phyloP scores from a whole-genome alignment of 768 basidiomycete genomes.

The Tricholoma matsutake region DNA sequence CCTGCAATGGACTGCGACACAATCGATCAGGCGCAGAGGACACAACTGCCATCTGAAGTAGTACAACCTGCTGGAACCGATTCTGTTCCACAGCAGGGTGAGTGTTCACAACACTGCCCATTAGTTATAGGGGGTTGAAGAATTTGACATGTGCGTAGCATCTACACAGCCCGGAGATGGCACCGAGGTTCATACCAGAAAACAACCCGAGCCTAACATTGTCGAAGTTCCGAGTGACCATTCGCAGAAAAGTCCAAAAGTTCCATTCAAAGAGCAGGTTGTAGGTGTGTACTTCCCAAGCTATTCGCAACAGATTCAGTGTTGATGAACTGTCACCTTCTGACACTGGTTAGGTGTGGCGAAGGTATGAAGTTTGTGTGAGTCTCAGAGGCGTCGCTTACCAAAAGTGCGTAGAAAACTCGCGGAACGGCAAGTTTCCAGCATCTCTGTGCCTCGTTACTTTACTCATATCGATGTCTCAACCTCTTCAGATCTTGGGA shows the following conservation, averaged over 20 bases:
- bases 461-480: neutral
- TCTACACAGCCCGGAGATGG: slow-evolving; percentile 36
- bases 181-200: slow-evolving; percentile 24
- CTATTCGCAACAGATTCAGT: slow-evolving; percentile 4
- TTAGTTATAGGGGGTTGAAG: too few species aligned
- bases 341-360: slow-evolving; percentile 24
- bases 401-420: slow-evolving; percentile 29
- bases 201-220: slow-evolving; percentile 18
- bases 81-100: slow-evolving; percentile 38
- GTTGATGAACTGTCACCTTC: neutral
- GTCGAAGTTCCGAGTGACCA: slow-evolving; percentile 1
- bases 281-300: slow-evolving; percentile 37
- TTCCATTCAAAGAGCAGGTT: slow-evolving; percentile 59
- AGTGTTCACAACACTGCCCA: neutral
- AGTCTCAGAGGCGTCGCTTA: neutral
- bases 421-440: slow-evolving; percentile 37
- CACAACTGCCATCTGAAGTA: slow-evolving; percentile 23
- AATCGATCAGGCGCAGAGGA: slow-evolving; percentile 6
- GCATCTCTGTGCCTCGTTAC: neutral
- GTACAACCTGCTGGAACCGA: slow-evolving; percentile 24
- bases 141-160: slow-evolving; percentile 18
- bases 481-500: slow-evolving; percentile 28
- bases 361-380: slow-evolving; percentile 24
- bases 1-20: slow-evolving; percentile 4
- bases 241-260: slow-evolving; percentile 18